These are phyloP conservation scores for Millerago galiae DNA, from an alignment of 805 yeast genomes.

Conservation along the genomic window DNA sequence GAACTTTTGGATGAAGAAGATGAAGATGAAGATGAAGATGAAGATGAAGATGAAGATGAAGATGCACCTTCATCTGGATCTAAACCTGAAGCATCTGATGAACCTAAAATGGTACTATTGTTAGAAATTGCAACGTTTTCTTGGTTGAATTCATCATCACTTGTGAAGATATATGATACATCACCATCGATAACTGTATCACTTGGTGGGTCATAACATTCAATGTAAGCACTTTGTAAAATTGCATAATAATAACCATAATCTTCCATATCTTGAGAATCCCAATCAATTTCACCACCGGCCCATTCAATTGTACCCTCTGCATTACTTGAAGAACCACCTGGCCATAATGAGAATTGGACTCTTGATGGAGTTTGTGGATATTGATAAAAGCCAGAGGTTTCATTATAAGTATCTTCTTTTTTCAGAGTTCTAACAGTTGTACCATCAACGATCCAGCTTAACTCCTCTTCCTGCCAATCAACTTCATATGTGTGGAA, in stretches of 20 bases:
- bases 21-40: conserved; percentile 14
- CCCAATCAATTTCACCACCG: conserved; percentile 85
- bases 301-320: conserved; percentile 76
- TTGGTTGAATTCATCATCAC: conserved; percentile 39
- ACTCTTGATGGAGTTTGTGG: conserved; percentile 76
- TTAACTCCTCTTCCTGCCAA: conserved; percentile 68
- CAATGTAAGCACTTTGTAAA: conserved; percentile 51
- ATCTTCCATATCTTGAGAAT: conserved; percentile 60
- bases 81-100: conserved; percentile 59
- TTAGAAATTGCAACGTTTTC: conserved; percentile 55
- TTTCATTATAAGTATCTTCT: conserved; percentile 54
- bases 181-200: conserved; percentile 40
- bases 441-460: conserved; percentile 71
- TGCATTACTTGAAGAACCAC: conserved; percentile 47
- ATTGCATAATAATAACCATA: conserved; percentile 79
- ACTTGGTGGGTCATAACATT: conserved; percentile 69
- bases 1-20: conserved; percentile 7
- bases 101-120: conserved; percentile 52
- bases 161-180: conserved; percentile 48
- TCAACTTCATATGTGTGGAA: conserved; percentile 75
- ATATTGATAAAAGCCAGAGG: conserved; percentile 47
- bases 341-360: conserved; percentile 76
- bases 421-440: conserved; percentile 58
- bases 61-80: conserved; percentile 38
- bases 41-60: conserved; percentile 14